Conservation (phyloP, 257 asterid genomes). For the Galeopsis tetrahit region DNA sequence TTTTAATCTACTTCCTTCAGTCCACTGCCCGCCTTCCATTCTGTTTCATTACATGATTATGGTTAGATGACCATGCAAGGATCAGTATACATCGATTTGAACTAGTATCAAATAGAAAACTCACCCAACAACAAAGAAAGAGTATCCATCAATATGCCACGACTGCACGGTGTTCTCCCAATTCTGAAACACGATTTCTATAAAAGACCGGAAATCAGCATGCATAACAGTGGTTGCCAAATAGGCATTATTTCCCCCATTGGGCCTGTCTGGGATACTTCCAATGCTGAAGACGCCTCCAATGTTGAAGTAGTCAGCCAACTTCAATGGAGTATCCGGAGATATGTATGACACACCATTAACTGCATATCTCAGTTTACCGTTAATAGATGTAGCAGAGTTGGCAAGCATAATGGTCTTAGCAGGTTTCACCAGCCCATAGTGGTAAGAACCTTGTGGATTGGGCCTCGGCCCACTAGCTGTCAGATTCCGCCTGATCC, state of each 20-base stretch:
- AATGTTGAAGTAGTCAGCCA: constrained; percentile 86
- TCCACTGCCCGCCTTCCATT: constrained; percentile 95
- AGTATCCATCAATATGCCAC: constrained; percentile 89
- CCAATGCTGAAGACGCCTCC: constrained; percentile 76
- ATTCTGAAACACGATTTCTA: constrained; percentile 88
- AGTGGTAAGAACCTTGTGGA: constrained; percentile 98
- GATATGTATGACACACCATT: constrained; percentile 72
- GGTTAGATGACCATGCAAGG: constrained; percentile 18
- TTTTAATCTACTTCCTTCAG: constrained; percentile 56
- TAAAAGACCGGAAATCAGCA: constrained; percentile 65
- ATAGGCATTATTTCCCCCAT: constrained; percentile 56
- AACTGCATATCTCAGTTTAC: constrained; percentile 87
- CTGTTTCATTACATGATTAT: constrained; percentile 39
- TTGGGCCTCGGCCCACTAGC: constrained; percentile 99
- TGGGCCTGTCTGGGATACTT: constrained; percentile 70
- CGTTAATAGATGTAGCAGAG: constrained; percentile 79
- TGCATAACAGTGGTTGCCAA: constrained; percentile 79
- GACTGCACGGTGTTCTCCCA: constrained; percentile 85
- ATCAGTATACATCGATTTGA: background rate
- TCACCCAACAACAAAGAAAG: constrained; percentile 95
- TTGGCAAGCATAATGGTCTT: constrained; percentile 86
- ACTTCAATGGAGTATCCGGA: constrained; percentile 83
- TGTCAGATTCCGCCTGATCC: constrained; percentile 74
- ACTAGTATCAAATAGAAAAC: constrained; percentile 15
- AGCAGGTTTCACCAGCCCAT: constrained; percentile 79